Base-by-base conservation (phyloP, 2,329 filamentous ascomycete genomes). In the Penicillium decumbens region DNA sequence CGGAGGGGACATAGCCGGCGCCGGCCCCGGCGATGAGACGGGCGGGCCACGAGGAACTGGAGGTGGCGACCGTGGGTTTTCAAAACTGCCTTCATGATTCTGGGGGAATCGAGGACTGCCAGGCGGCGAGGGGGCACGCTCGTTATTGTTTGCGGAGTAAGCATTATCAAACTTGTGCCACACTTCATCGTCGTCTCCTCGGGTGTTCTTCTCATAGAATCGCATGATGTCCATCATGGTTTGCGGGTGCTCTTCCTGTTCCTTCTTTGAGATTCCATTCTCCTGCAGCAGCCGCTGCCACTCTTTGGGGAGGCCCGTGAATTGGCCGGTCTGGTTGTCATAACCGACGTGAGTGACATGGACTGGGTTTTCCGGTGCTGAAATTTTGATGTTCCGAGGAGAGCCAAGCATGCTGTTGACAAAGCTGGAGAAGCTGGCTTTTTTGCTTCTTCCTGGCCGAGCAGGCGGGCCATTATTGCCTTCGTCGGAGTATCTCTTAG, bases 321-420 rank as follows among this genome's bases (percentile, higher is more conserved):
- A 98, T 73, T 95, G 89, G 59, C 93, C 93, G 3, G 93, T 97
- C 64, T 88, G 81, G 73, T 93, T 95, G 72, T 98, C 92, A 70
- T 95, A 96, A 61, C 92, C 92, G 58, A 98, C 93, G 72, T 98
- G 93, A 49, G 92, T 97, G 63, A 98, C 89, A 73, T 97, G 93
- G 52, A 97, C 90, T 42, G 93, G 93, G 64, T 98, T 97, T 72
- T 95, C 91, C 47, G 93, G 93, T 32, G 90, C 89, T n/a, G 93
- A 97, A 63, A 98, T 98, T 70, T 92, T 83, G 41, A 93, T 89
- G 57, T 61, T 60, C 46, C 90, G 89, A 71, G 88, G 90, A 30
- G 90, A 92, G 58, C 88, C 87, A 51, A 95, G 84, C 66, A 84
- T 76, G 67, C 85, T 92, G 69, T 85, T 92, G 77, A 95, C 84